Percentiles rank a stretch among this genome's conserved stretches.
Evolutionary conservation across 371 early-diverging fungal genomes (phyloP).

Genomic region (Lichtheimia ornata): DNA sequence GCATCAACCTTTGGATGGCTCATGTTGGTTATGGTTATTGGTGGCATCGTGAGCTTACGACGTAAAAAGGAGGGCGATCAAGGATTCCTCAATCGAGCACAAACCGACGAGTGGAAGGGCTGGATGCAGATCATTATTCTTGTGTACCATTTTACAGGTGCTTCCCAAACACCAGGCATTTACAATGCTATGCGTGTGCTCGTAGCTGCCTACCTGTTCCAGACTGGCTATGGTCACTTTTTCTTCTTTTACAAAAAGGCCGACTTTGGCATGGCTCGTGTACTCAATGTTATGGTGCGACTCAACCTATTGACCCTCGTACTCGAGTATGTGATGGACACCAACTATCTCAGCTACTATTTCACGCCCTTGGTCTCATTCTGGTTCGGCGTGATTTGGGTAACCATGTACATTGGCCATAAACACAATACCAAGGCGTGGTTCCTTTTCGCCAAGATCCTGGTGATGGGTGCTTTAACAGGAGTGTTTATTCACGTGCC

Average conservation of each 20-base stretch:
- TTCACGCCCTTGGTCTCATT: slow-evolving; percentile 76
- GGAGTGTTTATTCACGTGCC: slow-evolving; percentile 41
- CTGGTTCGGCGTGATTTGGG: slow-evolving; percentile 71
- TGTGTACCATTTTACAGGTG: slow-evolving; percentile 73
- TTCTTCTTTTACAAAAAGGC: slow-evolving; percentile 68
- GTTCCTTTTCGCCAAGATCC: slow-evolving; percentile 59
- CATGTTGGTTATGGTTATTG: slow-evolving; percentile 31
- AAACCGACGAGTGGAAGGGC: slow-evolving; percentile 87
- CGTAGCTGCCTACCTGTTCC: slow-evolving; percentile 77
- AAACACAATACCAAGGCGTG: slow-evolving; percentile 40
- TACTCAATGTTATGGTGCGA: slow-evolving; percentile 66
- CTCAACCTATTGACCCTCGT: slow-evolving; percentile 69
- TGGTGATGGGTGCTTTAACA: slow-evolving; percentile 37
- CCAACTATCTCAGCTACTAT: slow-evolving; percentile 72
- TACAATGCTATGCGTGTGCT: slow-evolving; percentile 74
- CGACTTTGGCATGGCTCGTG: slow-evolving; percentile 63
- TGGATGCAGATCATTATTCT: slow-evolving; percentile 84
- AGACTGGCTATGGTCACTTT: slow-evolving; percentile 81
- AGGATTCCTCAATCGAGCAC: slow-evolving; percentile 67
- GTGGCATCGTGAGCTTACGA: slow-evolving; percentile 51
- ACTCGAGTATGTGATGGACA: slow-evolving; percentile 67
- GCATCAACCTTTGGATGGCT: slow-evolving; percentile 44
- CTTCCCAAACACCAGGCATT: slow-evolving; percentile 61
- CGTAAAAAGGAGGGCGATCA: slow-evolving; percentile 46
- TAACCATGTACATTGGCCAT: slow-evolving; percentile 60